Base-by-base conservation (phyloP, 2,329 filamentous ascomycete species). In the Hypoxylon sp. region DNA sequence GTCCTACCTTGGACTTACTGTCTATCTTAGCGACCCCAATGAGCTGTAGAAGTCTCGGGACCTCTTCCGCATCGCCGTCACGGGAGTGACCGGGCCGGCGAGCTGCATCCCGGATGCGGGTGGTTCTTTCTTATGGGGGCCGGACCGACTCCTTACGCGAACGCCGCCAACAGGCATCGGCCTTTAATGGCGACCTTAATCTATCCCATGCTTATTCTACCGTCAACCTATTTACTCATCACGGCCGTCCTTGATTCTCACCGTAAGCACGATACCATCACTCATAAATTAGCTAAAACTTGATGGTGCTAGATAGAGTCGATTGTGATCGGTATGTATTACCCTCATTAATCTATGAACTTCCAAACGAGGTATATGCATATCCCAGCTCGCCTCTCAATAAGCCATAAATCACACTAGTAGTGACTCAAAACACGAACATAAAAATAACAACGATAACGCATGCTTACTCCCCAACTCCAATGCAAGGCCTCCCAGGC, bases 381-480 rank as follows among this genome's bases (percentile, higher is more conserved):
- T 50, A 54, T 62, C 19, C 29, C 15, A n/a, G 17, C 53, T 57
- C 47, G 24, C 32, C 31, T 15, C 63, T 37, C 39, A 37, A 27
- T 59, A 58, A 52, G 39, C 48, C 50, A 59, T 68, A 65, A 50
- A 44, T 2, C 4, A 8, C 5, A 62, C 54, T 37, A 53, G 13
- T 63, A 39, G 21, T 57, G n/a, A 46, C 52, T 29, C 57, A 32
- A 59, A 54, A 32, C 46, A 21, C 54, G 54, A 65, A 37, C 48
- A 54, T 63, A 17, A 62, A 31, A 10, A 51, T 52, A 58, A 54
- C 44, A 46, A 62, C 48, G 24, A 60, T 56, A 56, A 15, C 21
- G 51, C 50, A 24, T 48, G 50, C 32, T 32, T 21, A 19, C 50
- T 39, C 31, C 59, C 52, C 50, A 68, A 68, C 62, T 64, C 69